These are phyloP conservation scores for Torulaspora pretoriensis DNA, from an alignment of 1,139 yeast genomes.

Conservation along the genomic window DNA sequence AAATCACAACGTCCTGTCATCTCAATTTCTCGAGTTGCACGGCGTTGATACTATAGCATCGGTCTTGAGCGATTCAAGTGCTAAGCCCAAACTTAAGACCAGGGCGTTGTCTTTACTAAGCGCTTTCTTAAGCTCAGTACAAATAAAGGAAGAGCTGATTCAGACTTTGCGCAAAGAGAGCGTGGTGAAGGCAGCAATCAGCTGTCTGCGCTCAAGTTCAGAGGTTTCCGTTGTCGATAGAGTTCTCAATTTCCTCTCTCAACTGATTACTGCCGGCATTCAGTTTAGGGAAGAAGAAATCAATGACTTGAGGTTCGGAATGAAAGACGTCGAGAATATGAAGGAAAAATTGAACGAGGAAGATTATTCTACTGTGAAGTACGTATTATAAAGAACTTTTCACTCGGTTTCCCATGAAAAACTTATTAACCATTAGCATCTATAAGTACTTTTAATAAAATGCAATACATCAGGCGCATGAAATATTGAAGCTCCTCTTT, in stretches of 20 bases:
- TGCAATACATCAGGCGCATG: conserved; percentile 37
- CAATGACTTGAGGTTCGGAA: conserved; percentile 40
- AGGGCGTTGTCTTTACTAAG: conserved; percentile 56
- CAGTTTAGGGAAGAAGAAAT: conserved; percentile 49
- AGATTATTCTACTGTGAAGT: conserved; percentile 49
- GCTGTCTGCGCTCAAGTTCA: conserved; percentile 40
- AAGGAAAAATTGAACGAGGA: conserved; percentile 51
- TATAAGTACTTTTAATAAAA: conserved; percentile 39
- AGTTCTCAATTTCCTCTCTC: conserved; percentile 50
- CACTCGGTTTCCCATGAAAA: neutral
- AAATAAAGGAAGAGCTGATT: conserved; percentile 38
- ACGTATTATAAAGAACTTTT: conserved; percentile 35
- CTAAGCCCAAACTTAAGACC: conserved; percentile 43
- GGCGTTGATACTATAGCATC: conserved; percentile 59
- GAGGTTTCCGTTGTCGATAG: conserved; percentile 58
- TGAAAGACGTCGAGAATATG: conserved; percentile 41
- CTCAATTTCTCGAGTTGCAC: conserved; percentile 47
- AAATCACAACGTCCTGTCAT: conserved; percentile 58
- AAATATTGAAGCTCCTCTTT: conserved; percentile 18
- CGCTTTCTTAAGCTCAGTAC: conserved; percentile 52
- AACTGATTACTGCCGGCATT: conserved; percentile 46
- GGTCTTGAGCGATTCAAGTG: conserved; percentile 23
- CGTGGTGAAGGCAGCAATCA: conserved; percentile 41
- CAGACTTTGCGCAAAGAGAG: conserved; percentile 43
- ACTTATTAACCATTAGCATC: neutral